phyloP scores from a whole-genome alignment of 2,329 filamentous ascomycete species.

The Botrytis pseudocinerea region DNA sequence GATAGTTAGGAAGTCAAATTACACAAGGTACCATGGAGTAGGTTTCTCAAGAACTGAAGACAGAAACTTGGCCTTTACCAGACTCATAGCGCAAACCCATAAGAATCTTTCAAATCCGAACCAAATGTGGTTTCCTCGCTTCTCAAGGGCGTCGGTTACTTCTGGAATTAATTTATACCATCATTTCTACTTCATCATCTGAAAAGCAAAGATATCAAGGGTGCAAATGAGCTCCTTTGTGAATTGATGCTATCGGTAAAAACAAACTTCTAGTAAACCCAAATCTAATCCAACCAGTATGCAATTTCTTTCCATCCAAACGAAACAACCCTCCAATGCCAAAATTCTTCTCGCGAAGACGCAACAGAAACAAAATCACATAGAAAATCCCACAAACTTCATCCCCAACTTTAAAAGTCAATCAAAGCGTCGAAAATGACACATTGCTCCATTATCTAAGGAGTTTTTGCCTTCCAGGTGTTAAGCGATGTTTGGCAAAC shows the following conservation, averaged over 20 bases:
- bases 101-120: neutral
- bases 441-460: neutral
- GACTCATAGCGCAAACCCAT: neutral
- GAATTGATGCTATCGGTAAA: neutral
- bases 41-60: neutral
- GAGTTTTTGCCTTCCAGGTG: constrained; percentile 1
- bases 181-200: neutral
- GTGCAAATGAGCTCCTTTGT: neutral
- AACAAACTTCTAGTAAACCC: neutral
- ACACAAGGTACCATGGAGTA: fast-evolving
- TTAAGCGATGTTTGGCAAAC: neutral
- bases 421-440: neutral
- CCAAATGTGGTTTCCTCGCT: neutral
- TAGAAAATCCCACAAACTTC: neutral
- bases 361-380: neutral
- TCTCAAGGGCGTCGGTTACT: neutral
- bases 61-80: neutral
- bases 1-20: fast-evolving
- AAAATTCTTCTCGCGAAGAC: neutral
- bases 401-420: neutral
- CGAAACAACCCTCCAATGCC: neutral
- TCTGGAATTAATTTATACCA: neutral
- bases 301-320: neutral
- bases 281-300: neutral
- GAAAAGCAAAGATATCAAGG: neutral